These are phyloP conservation scores for Oryza australiensis DNA, from an alignment of 176 grass and related monocot species.

Conservation along the genomic window DNA sequence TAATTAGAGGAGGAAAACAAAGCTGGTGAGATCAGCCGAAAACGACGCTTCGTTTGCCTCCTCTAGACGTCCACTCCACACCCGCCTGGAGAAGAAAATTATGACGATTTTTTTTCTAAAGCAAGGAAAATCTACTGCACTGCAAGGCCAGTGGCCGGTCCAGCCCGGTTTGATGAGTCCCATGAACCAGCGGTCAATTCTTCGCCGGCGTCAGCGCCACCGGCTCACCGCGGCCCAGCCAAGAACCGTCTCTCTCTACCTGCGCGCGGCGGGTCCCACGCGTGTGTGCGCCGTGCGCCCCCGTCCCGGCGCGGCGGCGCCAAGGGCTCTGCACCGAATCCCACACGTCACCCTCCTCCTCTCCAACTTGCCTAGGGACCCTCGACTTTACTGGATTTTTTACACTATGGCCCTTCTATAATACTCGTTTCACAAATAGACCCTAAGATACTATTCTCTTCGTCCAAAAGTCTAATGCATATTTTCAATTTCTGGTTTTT, in stretches of 20 bases:
- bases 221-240: not conserved
- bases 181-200: not conserved
- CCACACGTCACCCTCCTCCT: not conserved
- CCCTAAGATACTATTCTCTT: too few relatives aligned
- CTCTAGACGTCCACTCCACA: not conserved
- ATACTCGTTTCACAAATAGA: too few relatives aligned
- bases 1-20: not conserved
- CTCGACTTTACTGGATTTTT: not conserved
- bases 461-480: too few relatives aligned
- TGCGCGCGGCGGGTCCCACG: not conserved
- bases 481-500: too few relatives aligned
- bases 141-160: too few relatives aligned
- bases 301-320: not conserved
- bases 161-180: not conserved
- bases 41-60: not conserved
- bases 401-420: too few relatives aligned
- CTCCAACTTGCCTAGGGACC: constrained; percentile 1
- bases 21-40: not conserved
- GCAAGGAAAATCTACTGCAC: too few relatives aligned
- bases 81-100: not conserved
- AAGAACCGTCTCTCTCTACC: not conserved
- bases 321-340: constrained; percentile 40
- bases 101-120: too few relatives aligned
- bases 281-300: not conserved
- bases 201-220: not conserved